Evolutionary conservation across 2,329 filamentous ascomycete genomes (phyloP).

Genomic region (Colletotrichum camelliae): DNA sequence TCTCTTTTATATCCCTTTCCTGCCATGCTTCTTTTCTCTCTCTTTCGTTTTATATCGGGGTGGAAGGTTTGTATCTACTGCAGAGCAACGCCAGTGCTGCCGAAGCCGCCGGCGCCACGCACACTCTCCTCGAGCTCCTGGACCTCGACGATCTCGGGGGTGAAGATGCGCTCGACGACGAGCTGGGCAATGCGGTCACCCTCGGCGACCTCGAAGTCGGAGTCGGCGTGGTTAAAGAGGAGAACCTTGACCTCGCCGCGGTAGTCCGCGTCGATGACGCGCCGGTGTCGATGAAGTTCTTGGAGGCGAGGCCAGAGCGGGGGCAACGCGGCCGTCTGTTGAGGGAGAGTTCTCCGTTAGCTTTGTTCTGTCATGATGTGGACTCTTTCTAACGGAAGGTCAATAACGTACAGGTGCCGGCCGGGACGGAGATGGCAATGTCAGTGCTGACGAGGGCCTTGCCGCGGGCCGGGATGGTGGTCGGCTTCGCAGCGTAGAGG

Average conservation of each 20-base stretch:
- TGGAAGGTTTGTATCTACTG: neutral
- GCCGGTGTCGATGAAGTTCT: slow-evolving; percentile 95
- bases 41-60: neutral
- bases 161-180: slow-evolving; percentile 92
- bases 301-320: slow-evolving; percentile 87
- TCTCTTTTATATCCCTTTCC: neutral
- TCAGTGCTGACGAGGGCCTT: slow-evolving; percentile 90
- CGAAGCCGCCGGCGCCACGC: slow-evolving; percentile 88
- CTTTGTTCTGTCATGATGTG: neutral
- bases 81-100: slow-evolving; percentile 73
- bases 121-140: slow-evolving; percentile 89
- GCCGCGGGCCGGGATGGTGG: slow-evolving; percentile 79
- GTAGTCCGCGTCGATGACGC: slow-evolving; percentile 98
- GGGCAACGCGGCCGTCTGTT: slow-evolving; percentile 85
- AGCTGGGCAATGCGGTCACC: slow-evolving; percentile 95
- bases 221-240: slow-evolving; percentile 89
- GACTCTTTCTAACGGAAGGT: neutral
- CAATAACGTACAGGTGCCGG: slow-evolving; percentile 76
- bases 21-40: neutral
- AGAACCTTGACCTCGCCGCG: slow-evolving; percentile 92
- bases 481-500: slow-evolving; percentile 79
- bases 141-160: slow-evolving; percentile 90
- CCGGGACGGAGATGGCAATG: slow-evolving; percentile 88
- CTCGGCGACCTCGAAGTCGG: slow-evolving; percentile 80
- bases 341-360: neutral